Percentiles rank a stretch among this genome's conserved stretches.
These are phyloP conservation scores for Xylariaceae sp. DNA, from an alignment of 2,329 filamentous ascomycete genomes.

Conservation along the genomic window DNA sequence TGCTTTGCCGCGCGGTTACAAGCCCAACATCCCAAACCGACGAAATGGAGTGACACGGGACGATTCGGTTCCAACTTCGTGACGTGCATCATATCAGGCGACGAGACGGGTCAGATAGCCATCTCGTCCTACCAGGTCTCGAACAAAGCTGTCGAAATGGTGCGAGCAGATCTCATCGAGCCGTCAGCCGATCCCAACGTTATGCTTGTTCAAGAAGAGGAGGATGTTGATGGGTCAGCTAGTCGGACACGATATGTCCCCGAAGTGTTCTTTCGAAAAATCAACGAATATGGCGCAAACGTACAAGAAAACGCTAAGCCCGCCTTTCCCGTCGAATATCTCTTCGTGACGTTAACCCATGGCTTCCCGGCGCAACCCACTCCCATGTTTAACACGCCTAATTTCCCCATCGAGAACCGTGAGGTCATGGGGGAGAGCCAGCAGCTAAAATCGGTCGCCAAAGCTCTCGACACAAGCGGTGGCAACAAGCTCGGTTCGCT, in stretches of 20 bases:
- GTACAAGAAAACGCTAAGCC: constrained; percentile 98
- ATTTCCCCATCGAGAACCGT: constrained; percentile 90
- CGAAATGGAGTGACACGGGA: constrained; percentile 96
- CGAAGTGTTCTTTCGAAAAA: constrained; percentile 92
- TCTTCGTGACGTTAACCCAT: constrained; percentile 93
- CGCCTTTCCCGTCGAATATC: constrained; percentile 92
- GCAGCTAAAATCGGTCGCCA: constrained; percentile 69
- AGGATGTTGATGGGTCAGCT: constrained; percentile 73
- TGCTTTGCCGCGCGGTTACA: constrained; percentile 87
- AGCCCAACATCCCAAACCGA: constrained; percentile 83
- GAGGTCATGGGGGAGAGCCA: constrained; percentile 84
- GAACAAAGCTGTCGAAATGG: constrained; percentile 96
- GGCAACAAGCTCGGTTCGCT: constrained; percentile 65
- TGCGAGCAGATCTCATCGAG: constrained; percentile 90
- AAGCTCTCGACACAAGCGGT: constrained; percentile 66
- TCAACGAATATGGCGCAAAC: constrained; percentile 95
- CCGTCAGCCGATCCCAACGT: constrained; percentile 89
- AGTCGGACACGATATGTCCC: constrained; percentile 86
- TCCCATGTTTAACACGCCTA: constrained; percentile 72
- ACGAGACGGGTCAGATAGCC: constrained; percentile 83
- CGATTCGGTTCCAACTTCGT: constrained; percentile 96
- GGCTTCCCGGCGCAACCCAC: constrained; percentile 84
- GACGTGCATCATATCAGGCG: constrained; percentile 92
- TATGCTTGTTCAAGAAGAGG: constrained; percentile 93
- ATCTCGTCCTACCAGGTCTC: constrained; percentile 94